These are phyloP conservation scores for Glycine latifolia DNA, from an alignment of 306 rosid genomes.

Conservation along the genomic window DNA sequence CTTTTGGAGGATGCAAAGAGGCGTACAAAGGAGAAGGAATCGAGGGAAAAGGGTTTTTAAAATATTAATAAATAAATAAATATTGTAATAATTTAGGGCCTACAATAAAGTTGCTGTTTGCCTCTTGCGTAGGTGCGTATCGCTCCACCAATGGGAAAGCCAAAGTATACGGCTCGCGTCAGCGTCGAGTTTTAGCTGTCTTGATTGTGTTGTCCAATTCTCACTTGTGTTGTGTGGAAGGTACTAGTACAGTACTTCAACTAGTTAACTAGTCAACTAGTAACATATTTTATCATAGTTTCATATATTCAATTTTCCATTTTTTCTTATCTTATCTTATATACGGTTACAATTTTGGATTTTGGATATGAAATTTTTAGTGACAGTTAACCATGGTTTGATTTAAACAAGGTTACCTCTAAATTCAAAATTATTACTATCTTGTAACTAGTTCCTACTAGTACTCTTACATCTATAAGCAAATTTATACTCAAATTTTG, in stretches of 20 bases:
- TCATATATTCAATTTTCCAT: neutral
- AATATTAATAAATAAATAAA: neutral
- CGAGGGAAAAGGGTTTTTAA: constrained; percentile 10
- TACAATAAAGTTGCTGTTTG: constrained; percentile 39
- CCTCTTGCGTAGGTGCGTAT: constrained; percentile 44
- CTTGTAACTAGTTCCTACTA: neutral
- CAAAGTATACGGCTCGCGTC: constrained; percentile 43
- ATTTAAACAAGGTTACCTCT: neutral
- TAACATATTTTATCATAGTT: neutral
- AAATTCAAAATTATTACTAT: neutral
- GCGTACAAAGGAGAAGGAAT: constrained; percentile 51
- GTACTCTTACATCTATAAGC: neutral
- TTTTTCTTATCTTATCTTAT: neutral
- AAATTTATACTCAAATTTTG: too few species aligned
- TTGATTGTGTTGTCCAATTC: constrained; percentile 10
- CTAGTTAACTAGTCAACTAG: neutral
- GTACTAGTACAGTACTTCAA: neutral
- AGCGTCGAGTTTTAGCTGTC: constrained; percentile 34
- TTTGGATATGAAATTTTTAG: neutral
- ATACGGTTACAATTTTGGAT: neutral
- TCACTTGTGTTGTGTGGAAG: neutral
- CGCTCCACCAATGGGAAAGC: constrained; percentile 43
- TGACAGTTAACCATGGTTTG: neutral
- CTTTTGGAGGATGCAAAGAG: constrained; percentile 74
- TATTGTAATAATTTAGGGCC: constrained; percentile 14